Evolutionary conservation across 805 yeast genomes (phyloP).

Genomic region (Huiozyma sinensis): DNA sequence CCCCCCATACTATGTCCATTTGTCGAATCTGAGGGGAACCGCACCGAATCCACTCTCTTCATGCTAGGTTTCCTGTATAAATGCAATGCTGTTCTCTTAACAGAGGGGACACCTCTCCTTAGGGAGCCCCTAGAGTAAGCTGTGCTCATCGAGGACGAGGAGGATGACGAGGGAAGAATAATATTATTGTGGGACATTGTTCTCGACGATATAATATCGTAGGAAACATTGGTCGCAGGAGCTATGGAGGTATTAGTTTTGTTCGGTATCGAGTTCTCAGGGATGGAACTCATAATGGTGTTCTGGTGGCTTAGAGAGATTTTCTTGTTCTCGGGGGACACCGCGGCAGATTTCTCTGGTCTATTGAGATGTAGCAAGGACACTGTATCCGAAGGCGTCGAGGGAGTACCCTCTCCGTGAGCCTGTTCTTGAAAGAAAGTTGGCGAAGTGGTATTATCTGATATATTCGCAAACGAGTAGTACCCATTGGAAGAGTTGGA

Average conservation of each 20-base stretch:
- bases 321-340: neutral
- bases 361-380: constrained; percentile 1
- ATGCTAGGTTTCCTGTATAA: constrained; percentile 12
- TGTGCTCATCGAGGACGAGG: neutral
- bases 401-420: neutral
- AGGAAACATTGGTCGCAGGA: constrained; percentile 24
- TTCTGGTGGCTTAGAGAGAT: constrained; percentile 1
- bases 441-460: constrained; percentile 28
- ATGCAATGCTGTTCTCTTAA: constrained; percentile 5
- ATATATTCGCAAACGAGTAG: constrained; percentile 30
- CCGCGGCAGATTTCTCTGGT: neutral
- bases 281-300: constrained; percentile 14
- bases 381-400: constrained; percentile 1
- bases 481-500: constrained; percentile 24
- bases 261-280: constrained; percentile 5
- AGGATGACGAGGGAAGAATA: constrained; percentile 2
- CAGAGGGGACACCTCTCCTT: constrained; percentile 9
- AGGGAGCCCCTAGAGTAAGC: neutral
- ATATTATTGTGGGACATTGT: neutral
- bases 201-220: constrained; percentile 14
- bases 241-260: constrained; percentile 12
- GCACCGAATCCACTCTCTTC: constrained; percentile 5
- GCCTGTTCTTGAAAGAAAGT: constrained; percentile 1
- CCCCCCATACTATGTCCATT: neutral
- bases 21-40: neutral